A percentile compares a stretch with the other conserved stretches of the same genome.
Conservation (phyloP, 495 filamentous ascomycete genomes). For the Poronia punctata region DNA sequence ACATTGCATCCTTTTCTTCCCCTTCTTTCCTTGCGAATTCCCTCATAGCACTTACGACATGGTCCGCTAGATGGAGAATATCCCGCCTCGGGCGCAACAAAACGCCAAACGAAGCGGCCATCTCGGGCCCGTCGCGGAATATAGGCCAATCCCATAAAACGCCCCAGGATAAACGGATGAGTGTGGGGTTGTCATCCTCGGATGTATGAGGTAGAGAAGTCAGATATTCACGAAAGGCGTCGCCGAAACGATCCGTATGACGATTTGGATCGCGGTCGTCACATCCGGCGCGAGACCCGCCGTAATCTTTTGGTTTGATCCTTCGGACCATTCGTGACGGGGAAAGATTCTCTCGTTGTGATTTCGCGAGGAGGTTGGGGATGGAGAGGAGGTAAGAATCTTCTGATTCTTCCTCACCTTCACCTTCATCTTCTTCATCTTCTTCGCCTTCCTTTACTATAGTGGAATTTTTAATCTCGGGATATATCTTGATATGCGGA, state of each 20-base stretch:
- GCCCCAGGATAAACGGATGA: slow-evolving; percentile 37
- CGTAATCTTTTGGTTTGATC: slow-evolving; percentile 36
- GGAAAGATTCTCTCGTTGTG: neutral
- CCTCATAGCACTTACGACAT: slow-evolving; percentile 22
- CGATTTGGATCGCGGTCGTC: slow-evolving; percentile 38
- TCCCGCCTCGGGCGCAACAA: slow-evolving; percentile 32
- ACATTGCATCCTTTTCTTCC: slow-evolving; percentile 6
- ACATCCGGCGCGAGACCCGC: slow-evolving; percentile 30
- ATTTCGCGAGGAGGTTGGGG: slow-evolving; percentile 24
- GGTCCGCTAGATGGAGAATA: slow-evolving; percentile 28
- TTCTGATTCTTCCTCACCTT: too few species aligned
- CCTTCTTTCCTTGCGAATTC: slow-evolving; percentile 10
- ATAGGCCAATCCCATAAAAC: slow-evolving; percentile 40
- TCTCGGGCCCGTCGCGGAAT: slow-evolving; percentile 36
- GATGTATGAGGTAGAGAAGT: slow-evolving; percentile 8
- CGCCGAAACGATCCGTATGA: slow-evolving; percentile 36
- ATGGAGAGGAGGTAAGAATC: too few species aligned
- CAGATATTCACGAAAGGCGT: slow-evolving; percentile 24
- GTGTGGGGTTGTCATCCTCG: slow-evolving; percentile 25
- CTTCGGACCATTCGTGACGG: slow-evolving; percentile 24
- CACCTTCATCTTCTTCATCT: too few species aligned
- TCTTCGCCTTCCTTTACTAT: too few species aligned
- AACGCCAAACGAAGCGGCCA: slow-evolving; percentile 35
- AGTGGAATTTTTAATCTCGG: too few species aligned
- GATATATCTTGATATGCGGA: slow-evolving; percentile 34